These are phyloP conservation scores for Silene vulgaris DNA, from an alignment of 179 eudicot genomes.

Conservation along the genomic window DNA sequence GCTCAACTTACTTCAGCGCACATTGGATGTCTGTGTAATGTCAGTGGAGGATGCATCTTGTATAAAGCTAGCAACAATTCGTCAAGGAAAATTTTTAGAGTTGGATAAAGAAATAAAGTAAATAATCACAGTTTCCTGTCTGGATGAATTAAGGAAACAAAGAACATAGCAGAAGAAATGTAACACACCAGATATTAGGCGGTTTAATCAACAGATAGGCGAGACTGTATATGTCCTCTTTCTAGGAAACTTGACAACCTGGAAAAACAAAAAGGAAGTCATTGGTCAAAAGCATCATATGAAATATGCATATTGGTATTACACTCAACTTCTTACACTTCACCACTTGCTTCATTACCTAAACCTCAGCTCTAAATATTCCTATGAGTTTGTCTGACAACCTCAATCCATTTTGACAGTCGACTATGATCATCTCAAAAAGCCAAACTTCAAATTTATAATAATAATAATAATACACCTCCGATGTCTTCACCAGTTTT, in stretches of 20 bases:
- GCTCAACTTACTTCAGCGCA: constrained; percentile 60
- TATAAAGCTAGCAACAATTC: constrained; percentile 4
- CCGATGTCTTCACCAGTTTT: too few species aligned
- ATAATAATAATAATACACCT: too few species aligned
- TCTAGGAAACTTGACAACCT: background rate
- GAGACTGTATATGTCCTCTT: background rate
- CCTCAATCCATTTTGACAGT: too few species aligned
- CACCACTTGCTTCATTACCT: background rate
- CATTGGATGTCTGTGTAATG: constrained; percentile 66
- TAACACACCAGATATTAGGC: background rate
- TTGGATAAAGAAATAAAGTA: background rate
- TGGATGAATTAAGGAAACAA: background rate
- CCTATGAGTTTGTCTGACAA: too few species aligned
- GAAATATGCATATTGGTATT: background rate
- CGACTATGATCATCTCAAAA: too few species aligned
- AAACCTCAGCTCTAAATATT: background rate
- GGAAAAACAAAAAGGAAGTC: background rate
- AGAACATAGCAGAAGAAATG: background rate
- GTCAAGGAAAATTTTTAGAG: background rate
- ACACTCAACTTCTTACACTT: background rate
- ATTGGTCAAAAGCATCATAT: background rate
- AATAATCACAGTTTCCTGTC: background rate
- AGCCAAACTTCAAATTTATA: too few species aligned
- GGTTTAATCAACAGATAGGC: background rate
- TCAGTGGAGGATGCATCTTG: constrained; percentile 69